Percentiles rank a stretch among this genome's conserved stretches.
Evolutionary conservation across 148 eudicot genomes (phyloP).

Genomic region (Hydrangea macrophylla): DNA sequence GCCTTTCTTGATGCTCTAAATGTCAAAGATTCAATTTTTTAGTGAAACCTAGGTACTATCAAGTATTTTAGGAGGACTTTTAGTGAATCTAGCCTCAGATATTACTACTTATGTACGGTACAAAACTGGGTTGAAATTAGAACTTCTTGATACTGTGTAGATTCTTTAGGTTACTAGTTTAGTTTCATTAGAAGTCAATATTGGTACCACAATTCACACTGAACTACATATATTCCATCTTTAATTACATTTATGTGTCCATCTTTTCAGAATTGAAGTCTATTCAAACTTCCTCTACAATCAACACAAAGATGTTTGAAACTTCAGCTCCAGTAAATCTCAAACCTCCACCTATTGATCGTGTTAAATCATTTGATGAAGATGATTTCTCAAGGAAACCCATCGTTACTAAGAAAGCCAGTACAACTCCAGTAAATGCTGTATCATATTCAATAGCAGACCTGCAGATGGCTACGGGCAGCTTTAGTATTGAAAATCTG

Average conservation of each 20-base stretch:
- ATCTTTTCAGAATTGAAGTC: slow-evolving; percentile 57
- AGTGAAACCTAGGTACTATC: no score
- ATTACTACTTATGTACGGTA: neutral
- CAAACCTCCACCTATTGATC: slow-evolving; percentile 75
- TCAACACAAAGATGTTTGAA: slow-evolving; percentile 48
- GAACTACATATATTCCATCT: neutral
- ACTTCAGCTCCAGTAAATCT: slow-evolving; percentile 47
- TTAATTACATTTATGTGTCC: neutral
- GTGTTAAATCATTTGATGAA: slow-evolving; percentile 71
- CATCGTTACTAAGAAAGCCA: slow-evolving; percentile 56
- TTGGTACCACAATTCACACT: neutral
- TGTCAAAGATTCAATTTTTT: no score
- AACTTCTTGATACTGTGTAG: no score
- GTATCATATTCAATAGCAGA: slow-evolving; percentile 87
- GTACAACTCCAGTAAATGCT: slow-evolving; percentile 51
- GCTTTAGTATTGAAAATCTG: slow-evolving; percentile 76
- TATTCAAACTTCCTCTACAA: slow-evolving; percentile 43
- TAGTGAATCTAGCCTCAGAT: no score
- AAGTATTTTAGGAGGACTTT: no score
- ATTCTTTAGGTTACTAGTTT: no score
- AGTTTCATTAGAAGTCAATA: neutral
- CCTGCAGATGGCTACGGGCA: slow-evolving; percentile 87
- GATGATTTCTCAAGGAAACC: slow-evolving; percentile 58
- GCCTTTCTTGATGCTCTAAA: no score
- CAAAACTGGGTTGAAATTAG: neutral